Percentiles rank a stretch among this genome's conserved stretches.
These are phyloP conservation scores for Dipteronia dyeriana DNA, from an alignment of 345 rosid genomes.

Conservation along the genomic window DNA sequence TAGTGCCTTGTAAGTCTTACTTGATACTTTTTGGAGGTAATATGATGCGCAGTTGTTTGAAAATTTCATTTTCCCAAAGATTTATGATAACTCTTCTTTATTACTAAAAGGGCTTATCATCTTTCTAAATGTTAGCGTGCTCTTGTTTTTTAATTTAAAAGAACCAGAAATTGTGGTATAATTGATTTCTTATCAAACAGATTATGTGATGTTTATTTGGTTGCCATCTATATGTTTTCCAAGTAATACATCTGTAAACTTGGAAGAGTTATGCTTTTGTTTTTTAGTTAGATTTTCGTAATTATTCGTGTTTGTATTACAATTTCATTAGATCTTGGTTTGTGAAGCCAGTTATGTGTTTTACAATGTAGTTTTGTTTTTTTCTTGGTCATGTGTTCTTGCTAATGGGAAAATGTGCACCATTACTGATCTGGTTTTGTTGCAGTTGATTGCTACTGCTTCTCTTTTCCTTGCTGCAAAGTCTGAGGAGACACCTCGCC, in stretches of 20 bases:
- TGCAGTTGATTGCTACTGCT: slow-evolving; percentile 77
- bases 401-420: slow-evolving; percentile 6
- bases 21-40: not conserved
- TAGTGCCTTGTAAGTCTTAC: not conserved
- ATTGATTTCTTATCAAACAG: not conserved
- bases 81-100: not conserved
- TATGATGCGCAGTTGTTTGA: not conserved
- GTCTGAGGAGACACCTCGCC: slow-evolving; percentile 83
- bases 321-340: not conserved
- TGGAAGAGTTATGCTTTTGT: not conserved
- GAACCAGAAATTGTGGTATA: not conserved
- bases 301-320: not conserved
- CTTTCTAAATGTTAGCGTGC: not conserved
- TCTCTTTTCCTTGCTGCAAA: slow-evolving; percentile 78
- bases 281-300: not conserved
- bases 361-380: not conserved
- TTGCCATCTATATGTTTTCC: not conserved
- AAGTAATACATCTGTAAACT: not conserved
- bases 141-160: not conserved
- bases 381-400: not conserved
- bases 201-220: not conserved
- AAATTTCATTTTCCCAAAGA: not conserved
- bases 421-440: slow-evolving; percentile 16
- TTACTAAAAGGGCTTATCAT: not conserved
- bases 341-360: not conserved